Conservation (phyloP, 768 basidiomycete species). For the Postia placenta region DNA sequence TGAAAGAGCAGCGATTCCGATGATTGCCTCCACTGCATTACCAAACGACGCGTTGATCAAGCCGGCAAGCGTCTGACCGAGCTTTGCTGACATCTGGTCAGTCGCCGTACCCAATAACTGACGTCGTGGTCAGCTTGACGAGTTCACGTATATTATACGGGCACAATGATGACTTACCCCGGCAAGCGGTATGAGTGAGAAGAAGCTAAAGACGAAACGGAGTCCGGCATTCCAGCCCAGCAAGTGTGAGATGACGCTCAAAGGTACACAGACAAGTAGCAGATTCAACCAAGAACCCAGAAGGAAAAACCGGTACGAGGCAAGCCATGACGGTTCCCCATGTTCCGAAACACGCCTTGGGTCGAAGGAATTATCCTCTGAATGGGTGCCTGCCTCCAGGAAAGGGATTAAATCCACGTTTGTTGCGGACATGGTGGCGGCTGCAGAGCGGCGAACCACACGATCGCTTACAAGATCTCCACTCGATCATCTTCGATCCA, state of each 20-base stretch:
- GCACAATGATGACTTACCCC: conserved; percentile 42
- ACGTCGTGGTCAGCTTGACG: background rate
- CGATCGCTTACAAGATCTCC: no score
- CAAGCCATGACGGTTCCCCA: conserved; percentile 54
- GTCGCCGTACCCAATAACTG: conserved; percentile 78
- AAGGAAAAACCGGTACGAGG: conserved; percentile 55
- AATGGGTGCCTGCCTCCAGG: background rate
- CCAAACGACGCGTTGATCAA: conserved; percentile 82
- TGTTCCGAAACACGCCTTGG: background rate
- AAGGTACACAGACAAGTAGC: conserved; percentile 73
- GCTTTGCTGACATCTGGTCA: conserved; percentile 68
- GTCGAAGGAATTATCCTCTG: no score
- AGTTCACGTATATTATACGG: background rate
- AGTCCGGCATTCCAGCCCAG: conserved; percentile 69
- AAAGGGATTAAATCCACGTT: background rate
- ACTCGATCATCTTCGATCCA: no score
- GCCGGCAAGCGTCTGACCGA: conserved; percentile 84
- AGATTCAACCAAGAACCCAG: conserved; percentile 68
- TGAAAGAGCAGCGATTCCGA: conserved; percentile 77
- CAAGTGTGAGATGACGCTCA: conserved; percentile 60
- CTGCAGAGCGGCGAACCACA: no score
- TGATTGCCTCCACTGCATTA: conserved; percentile 85
- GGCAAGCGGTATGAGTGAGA: conserved; percentile 84
- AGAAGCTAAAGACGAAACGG: conserved; percentile 70
- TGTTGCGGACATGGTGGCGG: background rate